phyloP scores from a whole-genome alignment of 2,329 filamentous ascomycete genomes.

The Fusarium goolgardi region DNA sequence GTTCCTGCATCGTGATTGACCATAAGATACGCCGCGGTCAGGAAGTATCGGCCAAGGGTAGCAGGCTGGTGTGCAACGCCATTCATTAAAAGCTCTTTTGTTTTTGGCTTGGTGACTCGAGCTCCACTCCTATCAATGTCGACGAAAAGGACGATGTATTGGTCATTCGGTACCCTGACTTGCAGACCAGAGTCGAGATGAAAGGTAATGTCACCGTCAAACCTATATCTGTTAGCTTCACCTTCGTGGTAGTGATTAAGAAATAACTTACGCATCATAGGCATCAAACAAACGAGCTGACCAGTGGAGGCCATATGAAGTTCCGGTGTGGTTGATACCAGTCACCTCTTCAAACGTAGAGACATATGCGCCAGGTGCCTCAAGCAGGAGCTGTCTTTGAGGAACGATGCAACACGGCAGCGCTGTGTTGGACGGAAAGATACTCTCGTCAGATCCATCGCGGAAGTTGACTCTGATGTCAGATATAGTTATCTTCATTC shows the following conservation, averaged over 20 bases:
- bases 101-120: conserved; percentile 34
- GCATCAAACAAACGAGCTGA: conserved; percentile 35
- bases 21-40: conserved; percentile 52
- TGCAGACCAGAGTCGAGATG: conserved; percentile 45
- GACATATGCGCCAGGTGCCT: conserved; percentile 40
- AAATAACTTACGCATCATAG: conserved; percentile 27
- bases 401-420: conserved; percentile 48
- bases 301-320: conserved; percentile 34
- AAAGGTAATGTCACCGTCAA: conserved; percentile 49
- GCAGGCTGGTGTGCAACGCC: conserved; percentile 33
- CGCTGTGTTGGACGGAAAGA: conserved; percentile 43
- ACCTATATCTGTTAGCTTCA: conserved; percentile 21
- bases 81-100: conserved; percentile 45
- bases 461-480: conserved; percentile 46
- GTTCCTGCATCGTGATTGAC: conserved; percentile 49
- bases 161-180: conserved; percentile 48
- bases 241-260: not conserved
- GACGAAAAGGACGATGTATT: conserved; percentile 47
- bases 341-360: conserved; percentile 39
- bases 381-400: conserved; percentile 48
- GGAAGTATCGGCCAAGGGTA: conserved; percentile 51
- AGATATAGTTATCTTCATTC: conserved; percentile 38
- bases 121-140: conserved; percentile 45
- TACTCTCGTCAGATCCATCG: conserved; percentile 44
- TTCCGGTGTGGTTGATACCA: conserved; percentile 12